These are phyloP conservation scores for Pythium biforme DNA, from an alignment of 352 stramenopile genomes.

Conservation along the genomic window DNA sequence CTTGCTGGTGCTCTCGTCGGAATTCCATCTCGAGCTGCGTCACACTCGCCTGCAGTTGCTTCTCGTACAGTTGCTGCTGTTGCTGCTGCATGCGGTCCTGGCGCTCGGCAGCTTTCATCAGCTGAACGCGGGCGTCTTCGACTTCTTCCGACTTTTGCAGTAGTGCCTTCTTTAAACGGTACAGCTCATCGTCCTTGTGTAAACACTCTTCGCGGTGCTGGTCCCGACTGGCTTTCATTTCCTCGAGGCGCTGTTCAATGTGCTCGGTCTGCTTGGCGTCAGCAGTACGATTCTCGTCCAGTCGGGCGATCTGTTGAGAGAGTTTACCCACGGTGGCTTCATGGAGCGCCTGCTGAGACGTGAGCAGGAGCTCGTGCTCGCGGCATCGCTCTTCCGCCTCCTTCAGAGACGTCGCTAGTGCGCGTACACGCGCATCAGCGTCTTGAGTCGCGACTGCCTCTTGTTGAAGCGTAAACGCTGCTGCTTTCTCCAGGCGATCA, in stretches of 20 bases:
- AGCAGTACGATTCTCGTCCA: background rate
- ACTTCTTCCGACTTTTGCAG: conserved; percentile 44
- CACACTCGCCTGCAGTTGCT: conserved; percentile 52
- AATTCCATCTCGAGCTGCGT: conserved; percentile 76
- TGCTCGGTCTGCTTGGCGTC: conserved; percentile 30
- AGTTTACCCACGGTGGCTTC: background rate
- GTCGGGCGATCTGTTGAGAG: background rate
- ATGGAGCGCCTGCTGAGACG: background rate
- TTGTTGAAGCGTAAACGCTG: background rate
- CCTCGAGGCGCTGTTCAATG: conserved; percentile 44
- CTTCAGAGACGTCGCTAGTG: conserved; percentile 14
- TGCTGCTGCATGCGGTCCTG: conserved; percentile 56
- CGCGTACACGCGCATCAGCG: background rate
- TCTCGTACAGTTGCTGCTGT: conserved; percentile 56
- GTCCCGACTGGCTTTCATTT: conserved; percentile 44
- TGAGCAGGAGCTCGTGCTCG: background rate
- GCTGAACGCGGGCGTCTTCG: conserved; percentile 45
- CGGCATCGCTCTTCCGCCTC: conserved; percentile 16
- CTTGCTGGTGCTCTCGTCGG: conserved; percentile 52
- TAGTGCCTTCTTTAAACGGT: conserved; percentile 49
- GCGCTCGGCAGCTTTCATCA: conserved; percentile 46
- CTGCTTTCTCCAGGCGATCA: background rate
- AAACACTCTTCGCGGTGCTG: conserved; percentile 40
- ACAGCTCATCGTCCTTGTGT: conserved; percentile 58
- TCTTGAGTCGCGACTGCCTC: conserved; percentile 11